Evolutionary conservation across 1,284 basidiomycete species (phyloP).

Genomic region (Apiotrichum laibachii): DNA sequence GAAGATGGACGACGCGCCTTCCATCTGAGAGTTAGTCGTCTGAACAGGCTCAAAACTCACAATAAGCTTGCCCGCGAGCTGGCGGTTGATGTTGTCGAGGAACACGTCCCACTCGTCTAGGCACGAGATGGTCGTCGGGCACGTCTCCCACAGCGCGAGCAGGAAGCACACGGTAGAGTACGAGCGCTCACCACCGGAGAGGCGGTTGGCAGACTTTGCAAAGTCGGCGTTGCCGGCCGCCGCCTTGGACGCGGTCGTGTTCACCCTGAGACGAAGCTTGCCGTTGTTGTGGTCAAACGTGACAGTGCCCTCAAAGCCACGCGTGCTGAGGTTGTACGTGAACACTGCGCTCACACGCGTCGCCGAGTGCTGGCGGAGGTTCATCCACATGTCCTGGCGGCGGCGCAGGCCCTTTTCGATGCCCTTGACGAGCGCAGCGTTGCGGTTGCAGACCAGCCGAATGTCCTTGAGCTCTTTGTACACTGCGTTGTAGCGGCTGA

Average conservation of each 20-base stretch:
- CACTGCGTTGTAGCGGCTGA: conserved; percentile 59
- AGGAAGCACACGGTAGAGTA: conserved; percentile 94
- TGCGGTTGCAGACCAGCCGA: conserved; percentile 21
- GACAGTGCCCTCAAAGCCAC: conserved; percentile 77
- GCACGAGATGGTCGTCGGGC: conserved; percentile 89
- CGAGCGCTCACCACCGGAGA: conserved; percentile 90
- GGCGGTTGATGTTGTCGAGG: conserved; percentile 90
- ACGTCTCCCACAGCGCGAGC: conserved; percentile 90
- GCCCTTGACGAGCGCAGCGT: conserved; percentile 6
- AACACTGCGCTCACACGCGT: conserved; percentile 81
- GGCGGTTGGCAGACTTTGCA: conserved; percentile 35
- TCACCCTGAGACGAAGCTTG: conserved; percentile 62
- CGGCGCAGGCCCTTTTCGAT: conserved; percentile 33
- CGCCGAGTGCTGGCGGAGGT: conserved; percentile 81
- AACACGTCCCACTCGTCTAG: conserved; percentile 90
- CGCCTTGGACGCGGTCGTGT: background rate
- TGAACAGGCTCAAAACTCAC: conserved; percentile 54
- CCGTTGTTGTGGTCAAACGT: conserved; percentile 72
- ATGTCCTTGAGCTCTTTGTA: conserved; percentile 41
- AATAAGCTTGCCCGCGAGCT: conserved; percentile 89
- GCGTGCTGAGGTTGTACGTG: conserved; percentile 72
- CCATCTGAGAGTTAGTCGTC: conserved; percentile 58
- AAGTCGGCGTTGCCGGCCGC: background rate
- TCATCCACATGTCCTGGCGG: conserved; percentile 74
- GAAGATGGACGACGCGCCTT: conserved; percentile 76